phyloP scores from a whole-genome alignment of 352 stramenopile species.

The Nothophytophthora sp. region DNA sequence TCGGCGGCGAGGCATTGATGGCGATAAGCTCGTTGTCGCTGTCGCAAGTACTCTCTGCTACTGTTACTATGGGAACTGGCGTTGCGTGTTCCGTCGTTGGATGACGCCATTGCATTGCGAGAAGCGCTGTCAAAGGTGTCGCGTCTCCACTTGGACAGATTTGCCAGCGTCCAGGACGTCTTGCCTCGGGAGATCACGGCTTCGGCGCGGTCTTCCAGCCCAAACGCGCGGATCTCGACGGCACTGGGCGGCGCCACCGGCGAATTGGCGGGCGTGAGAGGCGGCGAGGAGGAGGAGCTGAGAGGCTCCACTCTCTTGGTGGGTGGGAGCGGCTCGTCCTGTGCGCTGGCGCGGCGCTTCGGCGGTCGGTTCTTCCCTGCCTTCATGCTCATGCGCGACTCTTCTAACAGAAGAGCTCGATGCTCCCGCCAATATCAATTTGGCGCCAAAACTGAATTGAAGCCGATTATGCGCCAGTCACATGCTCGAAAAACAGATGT shows the following conservation, averaged over 20 bases:
- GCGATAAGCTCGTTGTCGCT: constrained; percentile 72
- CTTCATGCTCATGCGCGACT: constrained; percentile 15
- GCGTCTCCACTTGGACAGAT: constrained; percentile 68
- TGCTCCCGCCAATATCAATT: too few relatives aligned
- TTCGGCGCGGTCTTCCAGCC: constrained; percentile 75
- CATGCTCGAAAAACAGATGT: too few relatives aligned
- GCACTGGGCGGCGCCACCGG: constrained; percentile 19
- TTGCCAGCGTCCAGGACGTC: constrained; percentile 54
- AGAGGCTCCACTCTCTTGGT: constrained; percentile 6
- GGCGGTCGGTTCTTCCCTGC: neutral
- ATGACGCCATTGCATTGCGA: neutral
- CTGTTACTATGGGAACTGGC: constrained; percentile 4
- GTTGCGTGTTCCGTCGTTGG: too few relatives aligned
- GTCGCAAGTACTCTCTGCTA: constrained; percentile 51
- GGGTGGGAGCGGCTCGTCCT: constrained; percentile 1
- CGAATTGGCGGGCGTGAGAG: neutral
- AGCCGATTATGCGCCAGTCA: too few relatives aligned
- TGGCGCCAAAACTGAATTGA: constrained; percentile 10
- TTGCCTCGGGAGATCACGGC: constrained; percentile 59
- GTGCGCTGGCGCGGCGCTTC: constrained; percentile 15
- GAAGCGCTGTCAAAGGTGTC: constrained; percentile 33
- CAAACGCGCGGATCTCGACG: constrained; percentile 68
- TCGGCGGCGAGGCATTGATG: constrained; percentile 64
- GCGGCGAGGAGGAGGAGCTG: neutral
- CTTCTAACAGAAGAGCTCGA: too few relatives aligned